phyloP scores from a whole-genome alignment of 371 early-diverging fungal genomes.

The Globomyces sp. region DNA sequence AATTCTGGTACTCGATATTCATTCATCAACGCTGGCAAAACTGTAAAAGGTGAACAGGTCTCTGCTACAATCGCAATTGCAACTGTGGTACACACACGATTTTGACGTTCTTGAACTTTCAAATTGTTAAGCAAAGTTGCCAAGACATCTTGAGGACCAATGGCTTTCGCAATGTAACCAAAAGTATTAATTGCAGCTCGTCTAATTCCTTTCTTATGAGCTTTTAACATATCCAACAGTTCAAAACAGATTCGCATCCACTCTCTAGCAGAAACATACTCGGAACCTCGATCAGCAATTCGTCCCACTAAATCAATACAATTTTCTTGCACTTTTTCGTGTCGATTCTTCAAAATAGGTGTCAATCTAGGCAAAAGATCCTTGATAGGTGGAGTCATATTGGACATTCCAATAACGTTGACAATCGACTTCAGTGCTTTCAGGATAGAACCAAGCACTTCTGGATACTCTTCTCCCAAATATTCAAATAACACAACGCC shows the following conservation, averaged over 20 bases:
- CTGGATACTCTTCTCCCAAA: slow-evolving; percentile 98
- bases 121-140: slow-evolving; percentile 95
- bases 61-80: slow-evolving; percentile 96
- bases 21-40: slow-evolving; percentile 96
- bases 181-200: slow-evolving; percentile 96
- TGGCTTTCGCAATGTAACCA: slow-evolving; percentile 98
- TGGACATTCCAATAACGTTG: slow-evolving; percentile 95
- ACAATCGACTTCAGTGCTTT: slow-evolving; percentile 90
- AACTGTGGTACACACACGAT: slow-evolving; percentile 96
- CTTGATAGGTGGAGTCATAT: slow-evolving; percentile 97
- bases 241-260: slow-evolving; percentile 99
- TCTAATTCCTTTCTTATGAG: slow-evolving; percentile 93
- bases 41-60: slow-evolving; percentile 96
- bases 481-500: slow-evolving; percentile 94
- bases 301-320: slow-evolving; percentile 91
- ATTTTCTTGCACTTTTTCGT: slow-evolving; percentile 96
- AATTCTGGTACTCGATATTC: slow-evolving; percentile 98
- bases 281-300: slow-evolving; percentile 98
- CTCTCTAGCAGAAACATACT: slow-evolving; percentile 95
- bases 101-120: slow-evolving; percentile 97
- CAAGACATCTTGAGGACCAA: slow-evolving; percentile 98
- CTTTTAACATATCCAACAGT: slow-evolving; percentile 92
- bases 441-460: slow-evolving; percentile 92
- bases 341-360: slow-evolving; percentile 94
- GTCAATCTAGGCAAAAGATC: slow-evolving; percentile 94